Base-by-base conservation (phyloP, 2,329 filamentous ascomycete genomes). In the Venturia aucupariae region DNA sequence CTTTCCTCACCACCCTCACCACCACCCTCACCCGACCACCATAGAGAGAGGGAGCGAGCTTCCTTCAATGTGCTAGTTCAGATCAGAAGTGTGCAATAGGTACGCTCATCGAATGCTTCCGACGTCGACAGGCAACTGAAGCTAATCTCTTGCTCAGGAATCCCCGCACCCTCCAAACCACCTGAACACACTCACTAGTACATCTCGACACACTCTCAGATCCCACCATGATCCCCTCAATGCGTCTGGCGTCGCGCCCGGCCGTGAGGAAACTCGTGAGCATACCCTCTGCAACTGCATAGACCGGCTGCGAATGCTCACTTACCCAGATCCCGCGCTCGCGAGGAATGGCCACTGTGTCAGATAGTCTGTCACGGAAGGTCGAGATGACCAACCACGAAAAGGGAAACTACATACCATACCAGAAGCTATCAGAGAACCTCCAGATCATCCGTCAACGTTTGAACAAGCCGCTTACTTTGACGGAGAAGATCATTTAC, bases 391-490 rank as follows among this genome's bases (percentile, higher is more conserved):
- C 93, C 84, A 97, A 91, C 81, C 91, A 87, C 84, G 94, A 99
- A 81, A 89, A 92, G 79, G 86, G 85, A 79, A 94, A 95, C 85
- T 97, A 91, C 84, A 96, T 97, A 84, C 96, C 97, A 85, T 99
- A 99, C 79, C 83, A 86, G 86, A 97, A 97, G 86, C 97, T 97
- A 92, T 92, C 90, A 72, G 92, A 97, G 83, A 97, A 96, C 85
- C 86, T 99, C 67, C 82, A 86, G 73, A 86, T 99, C 77, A 94
- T 99, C 71, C 90, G 94, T 75, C 78, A 82, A 72, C 88, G 94
- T 74, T 85, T 99, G 70, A 96, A 96, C 82, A 88, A 90, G 72
- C 94, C 94, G 71, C 86, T 99, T 72, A 94, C 92, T 72, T 96
- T 88, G 77, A 90, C 92, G 76, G 94, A 99, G 86, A 99, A 99